Evolutionary conservation across 2,329 filamentous ascomycete species (phyloP).

Genomic region (Cordyceps javanica): DNA sequence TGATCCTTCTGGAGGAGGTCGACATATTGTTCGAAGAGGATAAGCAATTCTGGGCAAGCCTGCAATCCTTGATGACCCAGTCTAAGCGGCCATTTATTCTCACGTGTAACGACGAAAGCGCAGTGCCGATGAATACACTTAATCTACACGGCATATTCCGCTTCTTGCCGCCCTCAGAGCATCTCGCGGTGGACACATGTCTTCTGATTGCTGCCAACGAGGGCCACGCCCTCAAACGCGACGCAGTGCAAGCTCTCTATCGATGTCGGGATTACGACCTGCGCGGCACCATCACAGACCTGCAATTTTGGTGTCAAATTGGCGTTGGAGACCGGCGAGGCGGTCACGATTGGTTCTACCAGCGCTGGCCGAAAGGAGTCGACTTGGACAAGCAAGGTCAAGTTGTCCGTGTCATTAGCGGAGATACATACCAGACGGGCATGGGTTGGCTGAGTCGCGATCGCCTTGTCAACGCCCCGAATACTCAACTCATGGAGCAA

Average conservation of each 20-base stretch:
- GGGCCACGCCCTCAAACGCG: slow-evolving; percentile 69
- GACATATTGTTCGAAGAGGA: slow-evolving; percentile 94
- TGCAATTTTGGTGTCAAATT: slow-evolving; percentile 97
- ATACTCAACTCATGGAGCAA: slow-evolving; percentile 43
- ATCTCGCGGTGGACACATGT: slow-evolving; percentile 72
- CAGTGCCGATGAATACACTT: slow-evolving; percentile 70
- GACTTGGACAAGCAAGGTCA: slow-evolving; percentile 64
- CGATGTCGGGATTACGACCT: slow-evolving; percentile 64
- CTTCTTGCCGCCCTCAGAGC: slow-evolving; percentile 58
- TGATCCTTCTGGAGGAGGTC: slow-evolving; percentile 90
- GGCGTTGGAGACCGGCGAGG: slow-evolving; percentile 83
- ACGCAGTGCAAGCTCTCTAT: slow-evolving; percentile 65
- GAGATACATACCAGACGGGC: slow-evolving; percentile 67
- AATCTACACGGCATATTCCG: slow-evolving; percentile 80
- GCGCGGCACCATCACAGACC: slow-evolving; percentile 72
- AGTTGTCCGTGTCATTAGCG: slow-evolving; percentile 70
- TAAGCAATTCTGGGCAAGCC: slow-evolving; percentile 85
- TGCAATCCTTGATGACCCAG: slow-evolving; percentile 69
- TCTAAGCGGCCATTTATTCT: slow-evolving; percentile 91
- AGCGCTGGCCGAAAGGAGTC: slow-evolving; percentile 65
- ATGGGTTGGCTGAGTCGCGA: slow-evolving; percentile 75
- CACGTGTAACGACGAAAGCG: slow-evolving; percentile 87
- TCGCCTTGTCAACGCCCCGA: slow-evolving; percentile 32
- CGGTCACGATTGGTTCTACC: slow-evolving; percentile 84
- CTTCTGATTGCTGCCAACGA: slow-evolving; percentile 80